Evolutionary conservation across 2,329 filamentous ascomycete species (phyloP).

Genomic region (Aspergillus persii): DNA sequence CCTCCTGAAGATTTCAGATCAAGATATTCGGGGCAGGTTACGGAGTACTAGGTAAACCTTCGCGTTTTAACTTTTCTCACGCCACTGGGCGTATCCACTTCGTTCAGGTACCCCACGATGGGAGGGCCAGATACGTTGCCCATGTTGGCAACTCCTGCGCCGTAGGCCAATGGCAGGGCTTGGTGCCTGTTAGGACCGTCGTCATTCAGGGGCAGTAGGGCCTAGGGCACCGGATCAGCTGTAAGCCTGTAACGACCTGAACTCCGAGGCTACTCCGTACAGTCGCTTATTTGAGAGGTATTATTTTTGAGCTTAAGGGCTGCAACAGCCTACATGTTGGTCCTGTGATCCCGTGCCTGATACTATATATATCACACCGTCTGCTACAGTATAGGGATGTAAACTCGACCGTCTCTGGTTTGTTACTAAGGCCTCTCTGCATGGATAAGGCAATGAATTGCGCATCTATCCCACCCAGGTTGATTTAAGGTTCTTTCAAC

Average conservation of each 20-base stretch:
- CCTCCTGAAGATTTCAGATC: neutral
- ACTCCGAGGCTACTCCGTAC: no score
- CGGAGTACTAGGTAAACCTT: neutral
- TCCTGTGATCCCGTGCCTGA: no score
- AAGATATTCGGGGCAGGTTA: no score
- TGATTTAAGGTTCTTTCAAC: neutral
- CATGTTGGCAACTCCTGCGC: neutral
- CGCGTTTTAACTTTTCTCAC: neutral
- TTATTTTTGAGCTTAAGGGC: no score
- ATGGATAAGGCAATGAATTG: neutral
- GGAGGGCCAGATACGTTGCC: neutral
- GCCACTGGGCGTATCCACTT: neutral
- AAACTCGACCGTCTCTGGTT: no score
- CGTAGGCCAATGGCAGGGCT: neutral
- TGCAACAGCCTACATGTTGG: no score
- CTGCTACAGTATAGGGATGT: no score
- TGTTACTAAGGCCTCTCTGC: no score
- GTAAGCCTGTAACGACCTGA: no score
- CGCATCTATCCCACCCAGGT: neutral
- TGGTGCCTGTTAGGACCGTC: neutral
- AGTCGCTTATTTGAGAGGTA: no score
- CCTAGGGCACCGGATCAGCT: neutral
- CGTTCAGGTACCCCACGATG: neutral
- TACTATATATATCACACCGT: no score
- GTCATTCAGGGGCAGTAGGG: no score